phyloP scores from a whole-genome alignment of 768 basidiomycete species.

The Termitomyces sp. region DNA sequence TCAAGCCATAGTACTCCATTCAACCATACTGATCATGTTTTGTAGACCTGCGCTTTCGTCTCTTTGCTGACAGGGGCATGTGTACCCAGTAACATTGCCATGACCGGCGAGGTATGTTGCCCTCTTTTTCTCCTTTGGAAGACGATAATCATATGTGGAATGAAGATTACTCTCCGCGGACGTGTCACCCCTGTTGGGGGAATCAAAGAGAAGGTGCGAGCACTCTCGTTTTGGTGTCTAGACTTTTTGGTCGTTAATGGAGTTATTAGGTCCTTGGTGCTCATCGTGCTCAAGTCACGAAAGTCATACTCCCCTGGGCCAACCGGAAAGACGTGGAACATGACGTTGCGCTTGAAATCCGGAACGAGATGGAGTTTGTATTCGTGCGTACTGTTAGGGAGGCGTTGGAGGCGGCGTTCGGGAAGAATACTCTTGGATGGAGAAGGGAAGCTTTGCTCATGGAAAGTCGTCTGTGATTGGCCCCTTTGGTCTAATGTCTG shows the following conservation, averaged over 20 bases:
- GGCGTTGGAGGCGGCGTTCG: conserved; percentile 82
- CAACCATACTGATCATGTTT: not conserved
- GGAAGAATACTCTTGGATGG: conserved; percentile 65
- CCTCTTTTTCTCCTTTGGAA: not conserved
- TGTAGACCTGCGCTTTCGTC: conserved; percentile 78
- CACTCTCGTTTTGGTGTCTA: not conserved
- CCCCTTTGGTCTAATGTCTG: not conserved
- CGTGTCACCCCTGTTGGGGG: conserved; percentile 84
- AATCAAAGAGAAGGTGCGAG: conserved; percentile 74
- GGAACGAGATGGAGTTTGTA: conserved; percentile 73
- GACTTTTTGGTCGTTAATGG: not conserved
- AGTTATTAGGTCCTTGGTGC: conserved; percentile 66
- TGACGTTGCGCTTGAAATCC: conserved; percentile 73
- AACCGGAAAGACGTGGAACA: conserved; percentile 88
- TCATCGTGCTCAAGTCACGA: conserved; percentile 80
- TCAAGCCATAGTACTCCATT: not conserved
- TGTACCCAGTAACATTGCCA: conserved; percentile 70
- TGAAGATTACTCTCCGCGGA: conserved; percentile 76
- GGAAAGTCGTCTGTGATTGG: conserved; percentile 31
- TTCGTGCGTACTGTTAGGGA: conserved; percentile 80
- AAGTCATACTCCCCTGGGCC: conserved; percentile 79
- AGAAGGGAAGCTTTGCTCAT: conserved; percentile 38
- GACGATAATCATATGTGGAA: not conserved
- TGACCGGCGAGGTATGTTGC: conserved; percentile 79
- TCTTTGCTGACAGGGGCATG: conserved; percentile 77